Base-by-base conservation (phyloP, 495 filamentous ascomycete genomes). In the Elasticomyces elasticus region DNA sequence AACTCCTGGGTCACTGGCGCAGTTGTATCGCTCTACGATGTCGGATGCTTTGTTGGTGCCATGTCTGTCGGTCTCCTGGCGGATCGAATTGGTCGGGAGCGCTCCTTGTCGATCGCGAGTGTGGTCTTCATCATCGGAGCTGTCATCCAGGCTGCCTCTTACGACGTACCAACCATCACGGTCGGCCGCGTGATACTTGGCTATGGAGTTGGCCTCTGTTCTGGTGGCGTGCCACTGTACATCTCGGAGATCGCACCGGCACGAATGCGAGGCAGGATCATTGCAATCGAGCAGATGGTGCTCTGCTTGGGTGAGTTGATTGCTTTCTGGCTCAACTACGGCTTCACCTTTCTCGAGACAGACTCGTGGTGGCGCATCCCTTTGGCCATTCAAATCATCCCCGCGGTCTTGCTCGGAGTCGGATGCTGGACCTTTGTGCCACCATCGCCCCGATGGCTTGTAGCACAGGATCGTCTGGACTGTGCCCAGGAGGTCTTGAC, bases 171-270 rank as follows among this genome's bases (percentile, higher is more conserved):
- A 30, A 85, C 87, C 82, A 71, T 90, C 12, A 78, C 83, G 35
- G 81, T 80, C 11, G 85, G 85, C 33, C 84, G 86, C 62, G 68
- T 88, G 55, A 80, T 89, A 73, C 89, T 89, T 71, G 86, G 85
- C 51, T 61, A 89, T 37, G 74, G 76, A 19, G 84, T 89, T 38
- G 86, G 86, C 61, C 84, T 89, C 62, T 84, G 80, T 68, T 87
- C 83, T 38, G 85, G 85, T 26, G 83, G 87, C 62, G 84, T 87
- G 28, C 86, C 86, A 0, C 84, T 88, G 49, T 89, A 89, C 65
- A 81, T 89, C 49, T 79, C 83, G 20, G 86, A 89, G 62, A 61
- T 89, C 7, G 76, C 85, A 5, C 81, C 79, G 9, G 84, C 84
- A 2, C 73, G 75, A 33, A 81, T 80, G 68, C 79, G 86, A 62